Conservation (phyloP, 2,329 filamentous ascomycete genomes). For the Blastomyces gilchristii region DNA sequence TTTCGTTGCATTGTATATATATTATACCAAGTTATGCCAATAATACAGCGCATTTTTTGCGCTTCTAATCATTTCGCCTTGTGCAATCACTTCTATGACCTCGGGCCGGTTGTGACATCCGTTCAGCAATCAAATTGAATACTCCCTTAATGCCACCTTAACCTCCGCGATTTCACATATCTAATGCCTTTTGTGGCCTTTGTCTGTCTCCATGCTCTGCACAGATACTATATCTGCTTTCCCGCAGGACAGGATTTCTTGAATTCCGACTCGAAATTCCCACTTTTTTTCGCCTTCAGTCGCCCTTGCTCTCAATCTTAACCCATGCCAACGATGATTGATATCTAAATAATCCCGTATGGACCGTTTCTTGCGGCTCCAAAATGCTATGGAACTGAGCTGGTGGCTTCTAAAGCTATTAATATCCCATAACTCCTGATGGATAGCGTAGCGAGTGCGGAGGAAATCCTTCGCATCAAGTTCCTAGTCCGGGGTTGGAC, state of each 20-base stretch:
- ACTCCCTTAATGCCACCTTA: background rate
- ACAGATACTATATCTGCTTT: background rate
- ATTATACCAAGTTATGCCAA: background rate
- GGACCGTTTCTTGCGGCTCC: background rate
- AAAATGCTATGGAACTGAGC: background rate
- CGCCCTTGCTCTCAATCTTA: background rate
- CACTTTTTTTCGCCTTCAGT: background rate
- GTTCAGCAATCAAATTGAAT: background rate
- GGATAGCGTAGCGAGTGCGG: background rate
- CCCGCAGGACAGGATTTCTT: background rate
- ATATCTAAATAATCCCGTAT: background rate
- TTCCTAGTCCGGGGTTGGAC: background rate
- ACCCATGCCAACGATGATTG: background rate
- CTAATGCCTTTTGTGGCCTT: background rate
- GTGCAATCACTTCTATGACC: background rate
- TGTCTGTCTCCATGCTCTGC: background rate
- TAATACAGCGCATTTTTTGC: background rate
- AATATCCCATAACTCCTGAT: background rate
- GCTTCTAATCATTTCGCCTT: background rate
- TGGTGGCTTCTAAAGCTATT: background rate
- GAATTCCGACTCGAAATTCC: background rate
- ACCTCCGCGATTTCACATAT: background rate
- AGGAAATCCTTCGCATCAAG: background rate
- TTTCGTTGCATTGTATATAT: background rate
- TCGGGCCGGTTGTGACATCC: background rate